Evolutionary conservation across 345 rosid genomes (phyloP).

Genomic region (Crucihimalaya himalaica): DNA sequence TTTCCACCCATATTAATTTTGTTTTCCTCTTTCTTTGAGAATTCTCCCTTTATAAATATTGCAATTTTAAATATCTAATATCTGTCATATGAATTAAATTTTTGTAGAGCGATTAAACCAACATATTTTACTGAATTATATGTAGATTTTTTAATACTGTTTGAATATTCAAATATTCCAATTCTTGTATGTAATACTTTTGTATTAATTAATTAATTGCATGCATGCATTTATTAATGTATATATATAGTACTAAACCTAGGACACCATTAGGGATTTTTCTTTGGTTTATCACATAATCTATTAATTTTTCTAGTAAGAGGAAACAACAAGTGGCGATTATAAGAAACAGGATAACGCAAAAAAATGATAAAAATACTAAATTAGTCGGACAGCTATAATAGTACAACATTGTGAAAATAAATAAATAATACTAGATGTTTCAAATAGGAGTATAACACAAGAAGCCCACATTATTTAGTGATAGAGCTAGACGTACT

Average conservation of each 20-base stretch:
- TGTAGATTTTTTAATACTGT: background rate
- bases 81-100: no score
- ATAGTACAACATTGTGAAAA: background rate
- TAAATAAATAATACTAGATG: background rate
- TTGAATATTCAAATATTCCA: background rate
- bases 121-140: background rate
- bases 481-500: background rate
- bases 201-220: background rate
- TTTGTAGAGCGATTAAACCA: background rate
- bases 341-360: background rate
- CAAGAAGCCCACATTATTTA: constrained; percentile 5
- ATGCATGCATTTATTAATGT: background rate
- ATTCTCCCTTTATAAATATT: background rate
- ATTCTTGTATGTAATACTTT: background rate
- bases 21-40: background rate
- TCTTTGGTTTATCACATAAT: background rate
- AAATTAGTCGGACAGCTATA: no score
- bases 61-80: no score
- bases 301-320: background rate
- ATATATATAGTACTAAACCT: background rate
- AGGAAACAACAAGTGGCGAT: background rate
- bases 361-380: no score
- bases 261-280: background rate
- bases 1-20: background rate
- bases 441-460: background rate